Evolutionary conservation across 2,329 filamentous ascomycete species (phyloP), one percentile per base, ranked within the genome.

Genomic region (Aspergillus pseudoglaucus): DNA sequence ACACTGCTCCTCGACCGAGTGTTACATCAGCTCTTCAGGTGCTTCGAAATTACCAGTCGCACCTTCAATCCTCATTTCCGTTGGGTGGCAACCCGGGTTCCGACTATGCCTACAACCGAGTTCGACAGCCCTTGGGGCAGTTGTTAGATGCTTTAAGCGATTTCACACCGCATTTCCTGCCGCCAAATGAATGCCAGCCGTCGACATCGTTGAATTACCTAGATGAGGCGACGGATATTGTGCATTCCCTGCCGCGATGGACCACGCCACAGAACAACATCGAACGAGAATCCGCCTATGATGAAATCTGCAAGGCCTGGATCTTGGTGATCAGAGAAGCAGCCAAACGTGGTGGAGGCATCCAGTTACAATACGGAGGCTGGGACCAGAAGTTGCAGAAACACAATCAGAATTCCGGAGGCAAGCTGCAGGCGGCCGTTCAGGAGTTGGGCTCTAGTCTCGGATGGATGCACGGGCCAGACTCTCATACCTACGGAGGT

Each of bases 281-380:
- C 59, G 88, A 95, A 74, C 96, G 96, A 69, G 86, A 95, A 56
- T 89, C 89, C 54, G 90, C 91, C 6, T 98, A 98, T 64, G 91
- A 98, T 61, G 93, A 97, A 64, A 90, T 98, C 54, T 85, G 88
- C 22, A 89, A 86, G 61, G 93, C 93, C 1, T 98, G 93, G 93
- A 84, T 88, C 14, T 69, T 94, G 56, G 91, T 95, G 44, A 87
- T 98, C 57, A 85, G 84, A 52, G 93, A 98, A 68, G 89, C 90
- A 2, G 84, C 87, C 18, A 97, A 97, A 74, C 81, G 87, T 57
- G 91, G 89, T 9, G 90, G 89, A 23, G 93, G 93, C 30, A 93
- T 97, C 60, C 83, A 88, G 55, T 65, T 98, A 55, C 88, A 95
- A 61, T 88, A 89, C 42, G 90, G 87, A 46, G 88, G 88, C 50